Evolutionary conservation across 176 grass and related monocot genomes (phyloP), one percentile per base, ranked within the genome.

Genomic region (Lolium multiflorum): DNA sequence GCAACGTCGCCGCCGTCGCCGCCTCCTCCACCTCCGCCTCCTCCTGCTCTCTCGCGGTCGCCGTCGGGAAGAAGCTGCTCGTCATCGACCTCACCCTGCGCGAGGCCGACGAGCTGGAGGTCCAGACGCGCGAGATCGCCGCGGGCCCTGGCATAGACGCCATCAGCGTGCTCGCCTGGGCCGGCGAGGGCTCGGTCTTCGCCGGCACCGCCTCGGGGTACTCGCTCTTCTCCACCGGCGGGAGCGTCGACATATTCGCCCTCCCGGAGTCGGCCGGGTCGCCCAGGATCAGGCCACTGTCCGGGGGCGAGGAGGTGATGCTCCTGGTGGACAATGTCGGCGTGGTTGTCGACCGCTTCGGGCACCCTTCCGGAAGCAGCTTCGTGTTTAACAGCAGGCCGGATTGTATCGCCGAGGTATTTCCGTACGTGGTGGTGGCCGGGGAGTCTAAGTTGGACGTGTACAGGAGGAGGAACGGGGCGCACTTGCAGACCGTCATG

Each of bases 301-400:
- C 79, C 3, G 83, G 92, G 28, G 87, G 78, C 25, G 87, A 89
- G 28, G 93, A 98, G 75, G 78, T 81, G 75, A 92, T 96, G 70
- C 76, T 98, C 60, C 88, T 98, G 37, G 88, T 98, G 54, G 96
- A 98, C 86, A 96, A 96, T 81, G 86, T 98, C 1, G 96, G 96
- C 18, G 93, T 98, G 52, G 84, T 96, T 0, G 81, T 91, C 3
- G 85, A 94, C 44, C 46, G 25, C 11, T 80, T 59, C 11, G 96
- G 96, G 13, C 91, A 98, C 7, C 96, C 93, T 2, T 83, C 84
- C 11, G 88, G 92, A 38, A 92, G 93, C 68, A 98, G 93, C 83
- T 91, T 96, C 78, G 88, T 98, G 43, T 98, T 98, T 57, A 93
- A 84, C 80, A 91, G 62, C 59, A 52, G 37, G 49, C 96, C 96